Evolutionary conservation across 192 early-diverging fungal genomes (phyloP).

Genomic region (Coemansia sp.): DNA sequence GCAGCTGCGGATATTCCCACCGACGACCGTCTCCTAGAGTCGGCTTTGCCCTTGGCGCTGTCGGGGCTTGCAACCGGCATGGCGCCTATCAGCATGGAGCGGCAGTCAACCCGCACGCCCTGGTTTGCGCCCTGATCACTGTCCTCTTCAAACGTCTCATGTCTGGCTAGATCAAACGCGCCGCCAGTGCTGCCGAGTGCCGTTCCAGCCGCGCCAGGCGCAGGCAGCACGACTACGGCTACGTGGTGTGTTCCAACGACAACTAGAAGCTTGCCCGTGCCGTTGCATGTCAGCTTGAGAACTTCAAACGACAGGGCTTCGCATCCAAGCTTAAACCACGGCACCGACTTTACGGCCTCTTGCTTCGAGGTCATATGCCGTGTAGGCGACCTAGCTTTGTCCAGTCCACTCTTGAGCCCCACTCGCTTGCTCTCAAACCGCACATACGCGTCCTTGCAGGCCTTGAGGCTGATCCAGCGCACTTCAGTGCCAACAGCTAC

Average conservation of each 20-base stretch:
- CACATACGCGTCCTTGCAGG: constrained; percentile 65
- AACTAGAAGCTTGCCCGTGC: constrained; percentile 64
- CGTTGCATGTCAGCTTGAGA: constrained; percentile 56
- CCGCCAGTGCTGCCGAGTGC: constrained; percentile 16
- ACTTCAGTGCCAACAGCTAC: constrained; percentile 62
- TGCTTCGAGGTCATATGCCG: constrained; percentile 10
- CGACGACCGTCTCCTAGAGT: constrained; percentile 14
- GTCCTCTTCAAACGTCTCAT: constrained; percentile 7
- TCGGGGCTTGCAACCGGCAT: constrained; percentile 1
- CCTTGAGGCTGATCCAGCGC: constrained; percentile 63
- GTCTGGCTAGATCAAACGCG: constrained; percentile 37
- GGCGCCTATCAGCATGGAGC: constrained; percentile 34
- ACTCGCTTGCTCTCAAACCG: constrained; percentile 39
- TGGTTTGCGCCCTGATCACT: background rate
- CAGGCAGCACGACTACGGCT: constrained; percentile 62
- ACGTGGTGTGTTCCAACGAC: constrained; percentile 63
- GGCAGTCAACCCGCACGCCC: constrained; percentile 37
- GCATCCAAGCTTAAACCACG: constrained; percentile 45
- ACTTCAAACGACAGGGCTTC: constrained; percentile 63
- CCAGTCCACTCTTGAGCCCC: constrained; percentile 13
- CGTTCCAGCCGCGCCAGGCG: constrained; percentile 35
- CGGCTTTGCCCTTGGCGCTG: background rate
- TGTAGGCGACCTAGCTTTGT: background rate
- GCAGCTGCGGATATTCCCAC: constrained; percentile 21
- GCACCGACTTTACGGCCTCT: constrained; percentile 35